phyloP scores from a whole-genome alignment of 2,329 filamentous ascomycete genomes.

The Cadophora malorum region DNA sequence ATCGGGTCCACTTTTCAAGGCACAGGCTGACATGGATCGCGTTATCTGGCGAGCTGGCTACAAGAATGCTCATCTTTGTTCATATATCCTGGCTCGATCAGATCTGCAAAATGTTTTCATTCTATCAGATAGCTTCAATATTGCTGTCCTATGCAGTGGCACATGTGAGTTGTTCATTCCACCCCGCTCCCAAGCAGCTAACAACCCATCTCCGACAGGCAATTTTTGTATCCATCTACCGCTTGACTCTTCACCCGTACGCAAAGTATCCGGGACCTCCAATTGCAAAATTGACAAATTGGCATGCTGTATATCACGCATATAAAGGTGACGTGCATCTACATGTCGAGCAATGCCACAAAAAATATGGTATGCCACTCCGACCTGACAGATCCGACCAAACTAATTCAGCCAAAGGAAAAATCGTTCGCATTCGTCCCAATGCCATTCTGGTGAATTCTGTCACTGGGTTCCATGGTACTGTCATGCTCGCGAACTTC shows the following conservation, averaged over 20 bases:
- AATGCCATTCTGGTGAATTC: conserved; percentile 32
- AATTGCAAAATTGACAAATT: conserved; percentile 40
- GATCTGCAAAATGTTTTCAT: conserved; percentile 9
- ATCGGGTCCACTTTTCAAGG: neutral
- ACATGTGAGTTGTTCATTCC: conserved; percentile 13
- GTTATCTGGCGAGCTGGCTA: neutral
- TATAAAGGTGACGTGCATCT: conserved; percentile 47
- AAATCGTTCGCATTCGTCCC: conserved; percentile 37
- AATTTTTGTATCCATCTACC: conserved; percentile 50
- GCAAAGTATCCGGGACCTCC: conserved; percentile 46
- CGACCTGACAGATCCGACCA: neutral
- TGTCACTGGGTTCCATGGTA: conserved; percentile 28
- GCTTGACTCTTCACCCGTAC: conserved; percentile 41
- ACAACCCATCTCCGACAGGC: conserved; percentile 10
- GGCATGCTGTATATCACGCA: conserved; percentile 43
- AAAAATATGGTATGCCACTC: conserved; percentile 42
- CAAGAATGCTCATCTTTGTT: neutral
- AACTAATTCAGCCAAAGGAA: conserved; percentile 49
- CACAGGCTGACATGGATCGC: conserved; percentile 6
- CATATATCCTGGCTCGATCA: neutral
- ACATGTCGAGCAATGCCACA: conserved; percentile 44
- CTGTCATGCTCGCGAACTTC: too few relatives aligned
- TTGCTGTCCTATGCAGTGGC: conserved; percentile 8
- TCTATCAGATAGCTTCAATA: neutral
- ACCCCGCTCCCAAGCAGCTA: neutral